phyloP scores from a whole-genome alignment of 176 grass and related monocot species.

The Carex cristatella region DNA sequence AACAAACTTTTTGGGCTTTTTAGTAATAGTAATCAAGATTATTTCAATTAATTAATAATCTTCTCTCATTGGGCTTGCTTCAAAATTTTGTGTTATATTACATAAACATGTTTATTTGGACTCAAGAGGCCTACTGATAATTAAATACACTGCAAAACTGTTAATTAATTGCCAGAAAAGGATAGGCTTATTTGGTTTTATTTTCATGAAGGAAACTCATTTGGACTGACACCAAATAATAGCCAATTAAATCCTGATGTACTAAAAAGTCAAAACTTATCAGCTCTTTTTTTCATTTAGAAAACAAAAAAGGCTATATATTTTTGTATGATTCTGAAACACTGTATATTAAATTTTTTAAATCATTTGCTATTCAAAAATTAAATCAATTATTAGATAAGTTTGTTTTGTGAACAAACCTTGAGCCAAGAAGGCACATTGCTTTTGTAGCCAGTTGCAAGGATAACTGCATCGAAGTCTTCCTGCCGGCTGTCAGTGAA shows the following conservation, averaged over 20 bases:
- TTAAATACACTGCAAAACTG: not conserved
- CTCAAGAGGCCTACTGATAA: not conserved
- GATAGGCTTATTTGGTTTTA: not conserved
- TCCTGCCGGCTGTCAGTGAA: slow-evolving; percentile 49
- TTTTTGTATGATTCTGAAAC: not conserved
- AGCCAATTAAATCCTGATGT: not conserved
- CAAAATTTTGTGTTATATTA: not conserved
- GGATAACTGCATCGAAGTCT: slow-evolving; percentile 63
- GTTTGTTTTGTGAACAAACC: slow-evolving; percentile 30
- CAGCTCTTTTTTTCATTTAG: not conserved
- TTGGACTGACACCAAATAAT: not conserved
- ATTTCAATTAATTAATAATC: not conserved
- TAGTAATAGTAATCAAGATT: not conserved
- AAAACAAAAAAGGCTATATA: not conserved
- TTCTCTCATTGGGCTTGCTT: not conserved
- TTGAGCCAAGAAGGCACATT: slow-evolving; percentile 91
- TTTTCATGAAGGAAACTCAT: not conserved
- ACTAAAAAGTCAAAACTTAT: not conserved
- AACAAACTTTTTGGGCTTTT: not conserved
- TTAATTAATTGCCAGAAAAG: not conserved
- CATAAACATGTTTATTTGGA: not conserved
- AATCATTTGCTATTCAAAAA: not conserved
- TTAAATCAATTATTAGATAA: not conserved
- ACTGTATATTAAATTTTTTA: not conserved
- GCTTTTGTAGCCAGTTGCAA: slow-evolving; percentile 87